Evolutionary conservation across 148 eudicot species (phyloP).

Genomic region (Rhododendron molle): DNA sequence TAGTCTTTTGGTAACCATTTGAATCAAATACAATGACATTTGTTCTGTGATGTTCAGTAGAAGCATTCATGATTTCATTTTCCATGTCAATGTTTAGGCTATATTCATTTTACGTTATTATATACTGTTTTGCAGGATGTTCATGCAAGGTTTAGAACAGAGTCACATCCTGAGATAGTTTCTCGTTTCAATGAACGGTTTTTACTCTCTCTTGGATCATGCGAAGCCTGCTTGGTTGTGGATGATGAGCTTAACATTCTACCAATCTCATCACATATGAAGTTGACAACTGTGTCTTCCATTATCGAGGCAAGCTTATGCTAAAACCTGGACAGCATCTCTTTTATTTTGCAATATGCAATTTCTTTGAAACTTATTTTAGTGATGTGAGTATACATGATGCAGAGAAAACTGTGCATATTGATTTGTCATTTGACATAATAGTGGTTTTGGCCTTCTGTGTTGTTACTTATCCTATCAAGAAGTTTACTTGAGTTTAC

Average conservation of each 20-base stretch:
- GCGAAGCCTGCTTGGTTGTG: conserved; percentile 77
- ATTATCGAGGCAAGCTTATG: conserved; percentile 51
- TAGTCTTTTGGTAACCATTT: not conserved
- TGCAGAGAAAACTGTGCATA: not conserved
- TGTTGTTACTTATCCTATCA: not conserved
- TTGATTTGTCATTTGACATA: not conserved
- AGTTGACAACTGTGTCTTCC: conserved; percentile 44
- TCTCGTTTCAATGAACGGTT: conserved; percentile 92
- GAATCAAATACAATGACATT: not conserved
- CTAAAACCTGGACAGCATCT: not conserved
- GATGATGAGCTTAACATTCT: conserved; percentile 87
- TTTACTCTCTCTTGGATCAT: conserved; percentile 75
- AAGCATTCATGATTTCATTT: not conserved
- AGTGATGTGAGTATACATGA: not conserved
- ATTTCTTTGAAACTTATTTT: not conserved
- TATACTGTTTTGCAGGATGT: conserved; percentile 56
- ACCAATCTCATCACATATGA: conserved; percentile 86
- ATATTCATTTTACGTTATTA: not conserved
- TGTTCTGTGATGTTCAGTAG: not conserved
- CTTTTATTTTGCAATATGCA: not conserved
- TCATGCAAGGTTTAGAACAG: conserved; percentile 85
- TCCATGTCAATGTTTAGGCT: not conserved
- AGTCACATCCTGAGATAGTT: conserved; percentile 66
- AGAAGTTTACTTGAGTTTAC: not conserved
- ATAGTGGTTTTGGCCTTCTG: not conserved